These are phyloP conservation scores for Agrocybe pediades DNA, from an alignment of 768 basidiomycete species.

Conservation along the genomic window DNA sequence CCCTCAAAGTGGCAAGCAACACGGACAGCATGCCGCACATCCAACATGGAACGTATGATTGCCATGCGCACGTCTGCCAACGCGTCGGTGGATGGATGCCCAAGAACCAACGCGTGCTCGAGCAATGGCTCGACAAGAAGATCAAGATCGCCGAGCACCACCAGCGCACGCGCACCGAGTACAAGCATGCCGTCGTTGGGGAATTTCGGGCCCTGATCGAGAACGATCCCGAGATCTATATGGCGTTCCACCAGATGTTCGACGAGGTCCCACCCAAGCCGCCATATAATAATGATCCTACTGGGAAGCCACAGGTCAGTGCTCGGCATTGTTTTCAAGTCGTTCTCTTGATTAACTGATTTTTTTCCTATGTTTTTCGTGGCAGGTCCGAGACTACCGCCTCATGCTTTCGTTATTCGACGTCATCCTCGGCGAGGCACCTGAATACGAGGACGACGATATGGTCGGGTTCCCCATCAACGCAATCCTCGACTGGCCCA, in stretches of 20 bases:
- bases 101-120: conserved; percentile 8
- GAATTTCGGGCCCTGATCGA: conserved; percentile 9
- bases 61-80: not conserved
- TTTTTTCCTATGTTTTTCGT: no score
- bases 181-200: conserved; percentile 29
- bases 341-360: conserved; percentile 88
- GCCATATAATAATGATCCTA: conserved; percentile 7
- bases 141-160: not conserved
- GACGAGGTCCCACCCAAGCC: conserved; percentile 7
- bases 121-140: conserved; percentile 7
- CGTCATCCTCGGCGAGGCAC: not conserved
- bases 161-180: conserved; percentile 22
- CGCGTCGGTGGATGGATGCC: conserved; percentile 8
- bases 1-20: no score
- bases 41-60: not conserved
- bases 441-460: not conserved
- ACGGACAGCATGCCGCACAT: no score
- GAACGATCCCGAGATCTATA: conserved; percentile 4
- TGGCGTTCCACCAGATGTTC: conserved; percentile 10
- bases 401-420: not conserved
- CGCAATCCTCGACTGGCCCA: conserved; percentile 5
- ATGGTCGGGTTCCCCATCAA: conserved; percentile 4
- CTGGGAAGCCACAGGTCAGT: conserved; percentile 39
- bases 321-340: conserved; percentile 83
- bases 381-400: conserved; percentile 5